Base-by-base conservation (phyloP, 2,329 filamentous ascomycete species). In the Coniella lustricola region DNA sequence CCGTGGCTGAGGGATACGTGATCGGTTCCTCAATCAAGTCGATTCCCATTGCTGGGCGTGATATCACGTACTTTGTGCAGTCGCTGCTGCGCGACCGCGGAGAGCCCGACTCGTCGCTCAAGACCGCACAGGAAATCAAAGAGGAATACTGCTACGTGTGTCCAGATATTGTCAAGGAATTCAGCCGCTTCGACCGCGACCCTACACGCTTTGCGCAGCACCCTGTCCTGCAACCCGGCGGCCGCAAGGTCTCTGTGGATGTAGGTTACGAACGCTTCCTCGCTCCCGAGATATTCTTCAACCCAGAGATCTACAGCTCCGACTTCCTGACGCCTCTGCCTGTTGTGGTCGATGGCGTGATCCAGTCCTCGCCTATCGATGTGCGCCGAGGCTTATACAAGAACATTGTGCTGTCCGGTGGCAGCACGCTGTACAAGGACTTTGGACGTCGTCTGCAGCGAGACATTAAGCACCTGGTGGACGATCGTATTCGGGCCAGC, bases 1-100 rank as follows among this genome's bases (percentile, higher is more conserved):
- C 93, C 36, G 93, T 98, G 41, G 93, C 93, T 17, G 93, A 98
- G 71, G 93, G 93, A 55, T 98, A 98, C 69, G 93, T 98, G 57
- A 98, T 98, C 66, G 93, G 91, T 37, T 97, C 91, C 22, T 96
- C 91, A 17, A 98, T 98, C 74, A 98, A 98, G 75, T 96, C 90
- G 54, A 95, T 98, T 59, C 93, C 94, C 7, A 95, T 98, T 61
- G 93, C 93, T 46, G 93, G 93, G 62, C 87, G 93, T 69, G 94
- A 98, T 66, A 95, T 98, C 60, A 98, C 93, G 62, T 96, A 97
- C 70, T 98, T 98, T 63, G 91, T 98, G 45, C 93, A 98, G 70
- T 95, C 87, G 54, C 78, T 98, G 51, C 83, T 98, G 44, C 85
- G 93, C 71, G 93, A 98, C 69, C 87, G 93, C 59, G 91, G 91